A percentile compares a stretch with the other conserved stretches of the same genome.
Evolutionary conservation across 2,329 filamentous ascomycete species (phyloP).

Genomic region (Penicillium sp.): DNA sequence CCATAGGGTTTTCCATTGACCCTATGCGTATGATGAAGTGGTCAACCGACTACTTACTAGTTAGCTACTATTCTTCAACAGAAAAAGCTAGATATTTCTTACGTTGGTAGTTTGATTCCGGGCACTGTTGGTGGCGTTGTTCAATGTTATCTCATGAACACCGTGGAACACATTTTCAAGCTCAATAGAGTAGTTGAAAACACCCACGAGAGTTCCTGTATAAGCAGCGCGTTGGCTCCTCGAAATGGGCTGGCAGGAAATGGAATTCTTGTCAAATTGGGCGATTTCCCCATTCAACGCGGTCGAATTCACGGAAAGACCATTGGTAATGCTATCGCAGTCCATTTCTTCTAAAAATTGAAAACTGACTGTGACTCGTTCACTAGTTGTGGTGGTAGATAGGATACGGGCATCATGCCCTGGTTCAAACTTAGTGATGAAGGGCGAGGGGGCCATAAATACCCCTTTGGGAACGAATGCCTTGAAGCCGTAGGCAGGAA

Average conservation of each 20-base stretch:
- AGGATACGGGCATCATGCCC: slow-evolving; percentile 54
- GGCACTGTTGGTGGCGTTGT: slow-evolving; percentile 44
- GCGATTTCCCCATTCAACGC: slow-evolving; percentile 42
- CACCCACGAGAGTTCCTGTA: slow-evolving; percentile 47
- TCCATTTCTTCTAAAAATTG: slow-evolving; percentile 56
- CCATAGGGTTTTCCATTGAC: slow-evolving; percentile 50
- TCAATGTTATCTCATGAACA: slow-evolving; percentile 51
- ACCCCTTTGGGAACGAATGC: slow-evolving; percentile 50
- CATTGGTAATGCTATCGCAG: slow-evolving; percentile 47
- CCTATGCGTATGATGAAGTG: slow-evolving; percentile 57
- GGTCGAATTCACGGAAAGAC: slow-evolving; percentile 47
- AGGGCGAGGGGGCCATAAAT: slow-evolving; percentile 48
- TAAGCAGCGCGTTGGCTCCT: slow-evolving; percentile 26
- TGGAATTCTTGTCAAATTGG: slow-evolving; percentile 36
- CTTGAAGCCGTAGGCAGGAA: slow-evolving; percentile 53
- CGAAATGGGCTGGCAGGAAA: slow-evolving; percentile 39
- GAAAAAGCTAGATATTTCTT: slow-evolving; percentile 1
- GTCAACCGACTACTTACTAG: slow-evolving; percentile 41
- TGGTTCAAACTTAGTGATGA: slow-evolving; percentile 54
- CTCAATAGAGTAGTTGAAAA: slow-evolving; percentile 48
- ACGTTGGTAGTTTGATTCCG: slow-evolving; percentile 29
- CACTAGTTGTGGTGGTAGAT: slow-evolving; percentile 38
- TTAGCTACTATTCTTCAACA: neutral
- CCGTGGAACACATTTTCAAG: slow-evolving; percentile 54
- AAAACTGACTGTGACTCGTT: slow-evolving; percentile 46